Evolutionary conservation across 2,329 filamentous ascomycete species (phyloP), one percentile per base, ranked within the genome.

Genomic region (Teratosphaeria epicoccoides): DNA sequence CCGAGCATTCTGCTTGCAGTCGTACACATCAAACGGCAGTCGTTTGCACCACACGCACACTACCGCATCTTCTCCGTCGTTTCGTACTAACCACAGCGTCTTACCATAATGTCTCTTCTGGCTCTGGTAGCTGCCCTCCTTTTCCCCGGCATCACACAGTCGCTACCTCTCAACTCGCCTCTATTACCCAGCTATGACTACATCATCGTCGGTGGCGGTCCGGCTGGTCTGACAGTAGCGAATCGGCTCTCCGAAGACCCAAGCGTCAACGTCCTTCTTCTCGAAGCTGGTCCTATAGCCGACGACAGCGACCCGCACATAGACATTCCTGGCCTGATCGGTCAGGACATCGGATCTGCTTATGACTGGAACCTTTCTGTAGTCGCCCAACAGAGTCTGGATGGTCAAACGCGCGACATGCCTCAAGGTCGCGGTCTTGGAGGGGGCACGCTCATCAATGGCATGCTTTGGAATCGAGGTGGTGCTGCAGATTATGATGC

Each of bases 401-500:
- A 66, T 49, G 60, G 61, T 12, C 53, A 37, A 4, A 24, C 57
- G 14, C 56, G 63, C 28, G 52, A 53, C 40, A 53, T 53, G 58
- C 58, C 45, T n/a, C 61, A 48, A 64, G 17, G 64, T 24, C 59
- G 61, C 9, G 67, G 61, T 2, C 57, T 70, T 0, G 67, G 67
- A 11, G 67, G 68, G 6, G 58, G 53, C 4, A 67, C 62, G 14
- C 56, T 65, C 12, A 61, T 69, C 46, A 67, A 68, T 48, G 62
- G 59, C 23, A 64, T 66, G 59, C 57, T 65, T n/a, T 68, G 59
- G 57, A 63, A 62, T 49, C 70, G 75, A 25, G 76, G 71, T 5
- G 70, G 68, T 23, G 37, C 51, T 29, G 69, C 69, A 29, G 77
- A 80, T 44, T 76, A 78, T 45, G 75, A 83, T 63, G 72, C 71